Percentiles rank a stretch among this genome's conserved stretches.
Evolutionary conservation across 1,284 basidiomycete species (phyloP).

Genomic region (Tylopilus sp.): DNA sequence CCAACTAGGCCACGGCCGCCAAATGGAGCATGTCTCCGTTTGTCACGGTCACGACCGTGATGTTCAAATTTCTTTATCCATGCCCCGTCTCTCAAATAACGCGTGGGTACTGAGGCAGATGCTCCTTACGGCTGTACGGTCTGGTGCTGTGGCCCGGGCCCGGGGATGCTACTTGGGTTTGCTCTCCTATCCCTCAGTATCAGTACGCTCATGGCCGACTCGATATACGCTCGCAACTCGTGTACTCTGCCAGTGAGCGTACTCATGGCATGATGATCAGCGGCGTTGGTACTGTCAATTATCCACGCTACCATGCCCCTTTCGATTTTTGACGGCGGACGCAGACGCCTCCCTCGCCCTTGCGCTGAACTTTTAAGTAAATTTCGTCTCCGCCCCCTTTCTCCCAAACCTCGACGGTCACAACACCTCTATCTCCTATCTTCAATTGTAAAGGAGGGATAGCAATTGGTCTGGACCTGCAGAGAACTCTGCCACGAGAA

Average conservation of each 20-base stretch:
- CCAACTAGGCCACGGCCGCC: constrained; percentile 29
- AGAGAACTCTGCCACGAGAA: neutral
- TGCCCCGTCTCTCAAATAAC: constrained; percentile 32
- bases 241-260: no score
- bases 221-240: no score
- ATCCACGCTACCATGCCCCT: no score
- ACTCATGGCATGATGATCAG: no score
- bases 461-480: neutral
- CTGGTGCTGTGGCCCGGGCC: constrained; percentile 56
- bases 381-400: no score
- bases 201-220: no score
- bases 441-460: neutral
- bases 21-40: no score
- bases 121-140: constrained; percentile 59
- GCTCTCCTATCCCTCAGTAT: constrained; percentile 54
- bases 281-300: no score
- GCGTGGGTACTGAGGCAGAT: constrained; percentile 31
- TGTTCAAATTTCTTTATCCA: constrained; percentile 31
- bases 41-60: no score
- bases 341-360: no score
- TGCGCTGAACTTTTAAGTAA: no score
- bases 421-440: neutral
- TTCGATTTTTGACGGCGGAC: no score
- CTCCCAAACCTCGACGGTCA: neutral
- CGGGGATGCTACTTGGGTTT: constrained; percentile 63